Base-by-base conservation (phyloP, 106 monocot species). In the Dendrobium chrysotoxum region DNA sequence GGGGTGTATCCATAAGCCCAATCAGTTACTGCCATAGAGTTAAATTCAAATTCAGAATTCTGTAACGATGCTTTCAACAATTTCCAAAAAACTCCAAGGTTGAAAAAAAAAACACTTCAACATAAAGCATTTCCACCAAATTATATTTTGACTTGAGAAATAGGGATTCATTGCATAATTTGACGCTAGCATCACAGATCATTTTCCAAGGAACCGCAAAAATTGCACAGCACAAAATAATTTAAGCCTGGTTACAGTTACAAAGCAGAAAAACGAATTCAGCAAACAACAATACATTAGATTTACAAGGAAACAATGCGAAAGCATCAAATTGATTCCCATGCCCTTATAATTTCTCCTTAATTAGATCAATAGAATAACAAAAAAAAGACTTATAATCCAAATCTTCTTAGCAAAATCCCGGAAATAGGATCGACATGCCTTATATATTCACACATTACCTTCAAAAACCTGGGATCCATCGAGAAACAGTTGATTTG, bases 1-100 rank as follows among this genome's bases (percentile, higher is more conserved):
- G 81, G 21, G 85, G 76, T 23, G 68, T 87, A 54, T 82, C 89
- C 89, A 89, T 92, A 42, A 40, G 40, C 41, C 39, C 46, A 12
- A 47, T 28, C n/a, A 47, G 40, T 76, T 40, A 25, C 76, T 76
- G 76, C 76, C 11, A 76, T 4, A 47, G 26, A 13, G 41, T 47
- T 46, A 12, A 50, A 76, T 40, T 76, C 47, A 76, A 47, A 23
- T 13, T 46, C 76, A 76, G 47, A 4, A 45, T 40, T 76, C 15
- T 47, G 26, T 7, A 47, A 76, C 76, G 26, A 26, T 15, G 3
- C 8, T 76, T 76, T 50, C 76, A 76, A 47, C 4, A 76, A 47
- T 28, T 70, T 35, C 12, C 61, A 61, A 5, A 25, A 61, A 61
- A 20, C 23, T 4, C 61, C n/a, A 61, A 23, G 1, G 8, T 13